phyloP scores from a whole-genome alignment of 257 asterid genomes.

The Primulina tabacum region DNA sequence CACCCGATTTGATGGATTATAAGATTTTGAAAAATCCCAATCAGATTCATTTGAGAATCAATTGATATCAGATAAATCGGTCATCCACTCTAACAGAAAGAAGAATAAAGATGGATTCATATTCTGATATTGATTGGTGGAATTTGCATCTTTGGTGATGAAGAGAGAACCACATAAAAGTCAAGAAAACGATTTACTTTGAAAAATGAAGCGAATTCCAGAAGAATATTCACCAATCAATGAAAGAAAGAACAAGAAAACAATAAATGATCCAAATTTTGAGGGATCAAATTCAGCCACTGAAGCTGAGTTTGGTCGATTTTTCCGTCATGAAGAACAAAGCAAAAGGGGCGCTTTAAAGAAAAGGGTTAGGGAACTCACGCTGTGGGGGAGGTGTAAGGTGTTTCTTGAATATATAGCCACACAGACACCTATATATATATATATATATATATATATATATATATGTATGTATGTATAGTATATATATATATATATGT shows the following conservation, averaged over 20 bases:
- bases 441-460: too few relatives aligned
- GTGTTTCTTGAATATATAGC: conserved; percentile 27
- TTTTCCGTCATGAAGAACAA: conserved; percentile 1
- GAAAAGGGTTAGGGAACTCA: conserved; percentile 22
- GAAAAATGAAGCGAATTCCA: neutral
- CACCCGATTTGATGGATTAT: conserved; percentile 17
- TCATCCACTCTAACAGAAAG: conserved; percentile 16
- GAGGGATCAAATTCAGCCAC: neutral
- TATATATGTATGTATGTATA: too few relatives aligned
- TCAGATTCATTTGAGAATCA: conserved; percentile 13
- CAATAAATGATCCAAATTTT: neutral
- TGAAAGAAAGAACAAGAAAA: neutral
- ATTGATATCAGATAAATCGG: conserved; percentile 12
- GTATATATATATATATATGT: too few relatives aligned
- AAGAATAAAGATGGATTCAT: neutral
- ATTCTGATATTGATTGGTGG: conserved; percentile 17
- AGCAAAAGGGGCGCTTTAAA: neutral
- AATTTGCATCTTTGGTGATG: conserved; percentile 24
- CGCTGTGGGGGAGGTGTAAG: conserved; percentile 15
- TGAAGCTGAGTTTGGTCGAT: neutral
- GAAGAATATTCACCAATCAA: neutral
- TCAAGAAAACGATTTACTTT: neutral
- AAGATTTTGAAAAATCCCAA: neutral
- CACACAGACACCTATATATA: neutral
- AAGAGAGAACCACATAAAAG: neutral